phyloP scores from a whole-genome alignment of 2,329 filamentous ascomycete species.

The Torrubiellomyces zombiae region DNA sequence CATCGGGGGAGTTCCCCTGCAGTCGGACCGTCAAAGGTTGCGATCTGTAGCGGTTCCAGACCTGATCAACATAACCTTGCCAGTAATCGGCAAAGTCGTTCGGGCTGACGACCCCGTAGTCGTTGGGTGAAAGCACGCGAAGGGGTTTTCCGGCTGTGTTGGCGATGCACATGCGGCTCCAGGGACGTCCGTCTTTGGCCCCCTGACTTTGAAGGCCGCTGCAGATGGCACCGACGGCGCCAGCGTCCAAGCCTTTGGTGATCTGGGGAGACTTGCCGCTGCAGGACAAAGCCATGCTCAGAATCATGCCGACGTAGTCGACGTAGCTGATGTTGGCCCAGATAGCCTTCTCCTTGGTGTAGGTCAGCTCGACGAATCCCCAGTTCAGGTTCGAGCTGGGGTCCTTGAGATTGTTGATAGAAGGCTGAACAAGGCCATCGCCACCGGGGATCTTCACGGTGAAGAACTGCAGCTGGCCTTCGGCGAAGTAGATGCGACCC shows the following conservation, averaged over 20 bases:
- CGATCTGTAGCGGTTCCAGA: slow-evolving; percentile 25
- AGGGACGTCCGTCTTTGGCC: slow-evolving; percentile 20
- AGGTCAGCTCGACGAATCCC: slow-evolving; percentile 33
- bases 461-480: slow-evolving; percentile 24
- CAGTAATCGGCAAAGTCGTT: slow-evolving; percentile 24
- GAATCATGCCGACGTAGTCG: slow-evolving; percentile 31
- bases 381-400: slow-evolving; percentile 26
- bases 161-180: slow-evolving; percentile 27
- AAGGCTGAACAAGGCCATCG: slow-evolving; percentile 30
- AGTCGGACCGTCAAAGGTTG: slow-evolving; percentile 25
- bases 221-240: slow-evolving; percentile 23
- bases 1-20: slow-evolving; percentile 19
- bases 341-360: slow-evolving; percentile 19
- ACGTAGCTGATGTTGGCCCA: slow-evolving; percentile 34
- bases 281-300: slow-evolving; percentile 29
- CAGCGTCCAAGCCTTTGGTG: slow-evolving; percentile 21
- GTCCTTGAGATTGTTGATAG: slow-evolving; percentile 24
- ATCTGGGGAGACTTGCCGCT: slow-evolving; percentile 18
- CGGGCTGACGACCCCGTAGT: slow-evolving; percentile 19
- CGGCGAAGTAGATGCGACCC: slow-evolving; percentile 28
- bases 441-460: slow-evolving; percentile 16
- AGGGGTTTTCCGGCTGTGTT: slow-evolving; percentile 18
- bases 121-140: slow-evolving; percentile 27
- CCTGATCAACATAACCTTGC: slow-evolving; percentile 25
- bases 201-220: slow-evolving; percentile 20